These are phyloP conservation scores for Cryptosporidium felis DNA, from an alignment of 169 alveolate species.

Conservation along the genomic window DNA sequence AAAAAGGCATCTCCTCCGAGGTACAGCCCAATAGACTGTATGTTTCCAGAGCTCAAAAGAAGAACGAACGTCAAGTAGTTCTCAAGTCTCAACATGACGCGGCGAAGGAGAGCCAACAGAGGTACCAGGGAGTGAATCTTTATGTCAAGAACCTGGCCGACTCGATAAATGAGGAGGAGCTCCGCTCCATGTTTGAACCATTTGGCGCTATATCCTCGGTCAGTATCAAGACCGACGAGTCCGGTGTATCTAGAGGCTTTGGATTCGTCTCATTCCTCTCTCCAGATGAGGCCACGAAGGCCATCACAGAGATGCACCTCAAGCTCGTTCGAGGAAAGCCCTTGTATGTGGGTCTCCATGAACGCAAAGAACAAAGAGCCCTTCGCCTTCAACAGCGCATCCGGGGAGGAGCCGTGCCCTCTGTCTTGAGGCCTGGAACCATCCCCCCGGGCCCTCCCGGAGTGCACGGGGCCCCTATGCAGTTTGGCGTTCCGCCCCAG, in stretches of 20 bases:
- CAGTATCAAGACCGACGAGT: constrained; percentile 91
- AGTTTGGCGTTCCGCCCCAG: constrained; percentile 66
- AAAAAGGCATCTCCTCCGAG: constrained; percentile 67
- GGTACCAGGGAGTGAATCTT: constrained; percentile 87
- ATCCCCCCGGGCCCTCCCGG: constrained; percentile 72
- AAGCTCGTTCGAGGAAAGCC: constrained; percentile 90
- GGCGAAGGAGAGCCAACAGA: constrained; percentile 74
- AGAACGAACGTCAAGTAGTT: constrained; percentile 88
- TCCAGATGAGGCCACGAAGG: constrained; percentile 96
- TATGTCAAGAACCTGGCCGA: constrained; percentile 92
- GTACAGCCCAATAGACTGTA: constrained; percentile 79
- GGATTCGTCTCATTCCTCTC: constrained; percentile 96
- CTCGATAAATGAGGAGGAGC: constrained; percentile 85
- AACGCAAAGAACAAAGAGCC: constrained; percentile 88
- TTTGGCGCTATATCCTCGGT: constrained; percentile 91
- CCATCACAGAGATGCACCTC: constrained; percentile 95
- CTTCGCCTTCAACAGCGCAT: constrained; percentile 89
- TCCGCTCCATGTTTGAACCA: constrained; percentile 87
- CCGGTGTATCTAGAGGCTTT: constrained; percentile 93
- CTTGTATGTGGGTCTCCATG: constrained; percentile 92
- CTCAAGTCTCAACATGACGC: constrained; percentile 86
- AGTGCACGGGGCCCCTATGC: constrained; percentile 71
- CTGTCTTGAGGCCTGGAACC: constrained; percentile 72
- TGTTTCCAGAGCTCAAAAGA: constrained; percentile 89
- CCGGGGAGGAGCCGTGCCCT: constrained; percentile 81